Percentiles rank a stretch among this genome's conserved stretches.
These are phyloP conservation scores for Hypseocharis bilobata DNA, from an alignment of 441 rosid genomes.

Conservation along the genomic window DNA sequence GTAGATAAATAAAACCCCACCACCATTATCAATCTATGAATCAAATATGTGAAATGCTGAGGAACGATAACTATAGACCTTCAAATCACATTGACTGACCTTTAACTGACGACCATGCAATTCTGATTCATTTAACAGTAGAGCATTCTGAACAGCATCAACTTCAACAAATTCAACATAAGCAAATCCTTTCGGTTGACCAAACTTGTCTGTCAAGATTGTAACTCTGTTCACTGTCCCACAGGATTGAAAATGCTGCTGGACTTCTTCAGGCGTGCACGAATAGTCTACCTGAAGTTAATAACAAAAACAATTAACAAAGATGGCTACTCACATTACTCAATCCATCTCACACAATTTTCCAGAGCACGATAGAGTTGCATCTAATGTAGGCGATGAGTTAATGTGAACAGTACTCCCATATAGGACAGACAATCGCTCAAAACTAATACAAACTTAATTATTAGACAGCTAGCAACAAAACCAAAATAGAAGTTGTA, in stretches of 20 bases:
- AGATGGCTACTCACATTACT: not conserved
- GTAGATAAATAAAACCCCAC: not conserved
- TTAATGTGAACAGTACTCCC: not conserved
- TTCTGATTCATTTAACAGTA: constrained; percentile 62
- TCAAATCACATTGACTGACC: constrained; percentile 30
- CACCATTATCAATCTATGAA: not conserved
- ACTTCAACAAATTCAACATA: constrained; percentile 68
- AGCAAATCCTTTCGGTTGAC: constrained; percentile 84
- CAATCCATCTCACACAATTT: not conserved
- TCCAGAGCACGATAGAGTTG: not conserved
- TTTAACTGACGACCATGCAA: constrained; percentile 71
- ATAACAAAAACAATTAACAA: constrained; percentile 6
- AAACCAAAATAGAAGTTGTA: not conserved
- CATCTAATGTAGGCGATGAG: not conserved
- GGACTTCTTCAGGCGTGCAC: constrained; percentile 81
- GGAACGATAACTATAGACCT: not conserved
- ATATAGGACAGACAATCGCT: not conserved
- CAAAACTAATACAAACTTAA: not conserved
- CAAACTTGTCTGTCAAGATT: constrained; percentile 70
- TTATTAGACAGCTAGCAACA: not conserved
- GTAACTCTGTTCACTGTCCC: constrained; percentile 72
- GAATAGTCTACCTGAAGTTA: constrained; percentile 56
- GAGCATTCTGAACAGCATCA: constrained; percentile 65
- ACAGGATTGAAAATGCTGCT: constrained; percentile 75
- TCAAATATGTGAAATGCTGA: not conserved